Evolutionary conservation across 768 basidiomycete species (phyloP), one percentile per base, ranked within the genome.

Genomic region (Tulasnella sp.): DNA sequence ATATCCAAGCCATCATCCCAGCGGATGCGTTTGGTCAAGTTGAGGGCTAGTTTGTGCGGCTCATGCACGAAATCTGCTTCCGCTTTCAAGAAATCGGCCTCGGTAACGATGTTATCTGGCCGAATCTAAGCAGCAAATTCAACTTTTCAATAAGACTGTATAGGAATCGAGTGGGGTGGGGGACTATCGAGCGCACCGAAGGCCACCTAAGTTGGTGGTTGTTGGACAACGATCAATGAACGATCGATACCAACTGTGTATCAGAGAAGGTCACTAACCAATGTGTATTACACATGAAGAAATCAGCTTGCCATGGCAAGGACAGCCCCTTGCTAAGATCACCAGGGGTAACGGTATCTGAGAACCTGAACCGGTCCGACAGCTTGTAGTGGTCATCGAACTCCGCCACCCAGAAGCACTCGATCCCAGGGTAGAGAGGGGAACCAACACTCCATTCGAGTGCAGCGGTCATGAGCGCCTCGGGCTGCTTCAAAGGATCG

Each of bases 251-350:
- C 19, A n/a, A n/a, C 5, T 24, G 17, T 48, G 17, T n/a, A 5
- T 9, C 9, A 19, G 29, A 8, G 49, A 8, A n/a, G n/a, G n/a
- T n/a, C 4, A 54, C 53, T 8, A 21, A 54, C 62, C 61, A 46
- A 54, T 57, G 34, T n/a, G 43, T 55, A 44, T 54, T 31, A 30
- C 62, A 72, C 60, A 65, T 61, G 31, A 65, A 62, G 53, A 71
- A 72, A 55, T 73, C 71, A 29, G 63, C 65, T 61, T 73, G 72
- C 72, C 72, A 73, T 10, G 71, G 72, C 9, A 73, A 60, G 55
- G 67, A 67, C n/a, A 72, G 67, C 27, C 66, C 68, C n/a, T 65
- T 63, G 30, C 67, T 66, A 15, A 73, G 54, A 60, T 69, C 58
- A 2, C 72, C 71, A 11, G 71, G 65, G 15, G 59, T 22, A 19